phyloP scores from a whole-genome alignment of 2,329 filamentous ascomycete species.

The Cladosporium sp. region DNA sequence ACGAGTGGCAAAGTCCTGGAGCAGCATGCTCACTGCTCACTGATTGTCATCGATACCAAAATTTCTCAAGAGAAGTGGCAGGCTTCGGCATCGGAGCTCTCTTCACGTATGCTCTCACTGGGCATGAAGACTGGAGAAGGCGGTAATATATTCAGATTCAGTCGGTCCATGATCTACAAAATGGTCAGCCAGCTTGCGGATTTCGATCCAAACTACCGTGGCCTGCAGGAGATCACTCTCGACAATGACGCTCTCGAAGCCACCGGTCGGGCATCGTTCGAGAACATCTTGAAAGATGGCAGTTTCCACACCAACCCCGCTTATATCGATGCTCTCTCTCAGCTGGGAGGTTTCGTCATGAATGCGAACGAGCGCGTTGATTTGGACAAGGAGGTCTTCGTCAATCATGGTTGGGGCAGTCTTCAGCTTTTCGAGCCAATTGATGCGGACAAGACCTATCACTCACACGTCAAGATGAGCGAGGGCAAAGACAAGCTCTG shows the following conservation, averaged over 20 bases:
- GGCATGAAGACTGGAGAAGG: slow-evolving; percentile 66
- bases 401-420: slow-evolving; percentile 62
- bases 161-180: slow-evolving; percentile 77
- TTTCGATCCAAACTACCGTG: slow-evolving; percentile 58
- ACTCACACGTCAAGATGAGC: slow-evolving; percentile 64
- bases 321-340: slow-evolving; percentile 60
- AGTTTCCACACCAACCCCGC: slow-evolving; percentile 61
- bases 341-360: slow-evolving; percentile 61
- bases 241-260: slow-evolving; percentile 58
- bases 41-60: slow-evolving; percentile 60
- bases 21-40: slow-evolving; percentile 62
- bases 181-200: slow-evolving; percentile 61
- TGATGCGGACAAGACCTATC: slow-evolving; percentile 54
- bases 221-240: slow-evolving; percentile 60
- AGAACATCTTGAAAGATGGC: slow-evolving; percentile 54
- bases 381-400: slow-evolving; percentile 60
- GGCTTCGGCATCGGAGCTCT: slow-evolving; percentile 59
- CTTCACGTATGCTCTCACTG: slow-evolving; percentile 58
- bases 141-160: slow-evolving; percentile 71
- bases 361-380: slow-evolving; percentile 61
- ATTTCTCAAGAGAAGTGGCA: slow-evolving; percentile 65
- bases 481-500: slow-evolving; percentile 55
- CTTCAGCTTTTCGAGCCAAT: slow-evolving; percentile 49
- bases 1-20: slow-evolving; percentile 59
- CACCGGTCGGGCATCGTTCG: slow-evolving; percentile 55